These are phyloP conservation scores for Aspergillus ustus DNA, from an alignment of 2,329 filamentous ascomycete genomes.

Conservation along the genomic window DNA sequence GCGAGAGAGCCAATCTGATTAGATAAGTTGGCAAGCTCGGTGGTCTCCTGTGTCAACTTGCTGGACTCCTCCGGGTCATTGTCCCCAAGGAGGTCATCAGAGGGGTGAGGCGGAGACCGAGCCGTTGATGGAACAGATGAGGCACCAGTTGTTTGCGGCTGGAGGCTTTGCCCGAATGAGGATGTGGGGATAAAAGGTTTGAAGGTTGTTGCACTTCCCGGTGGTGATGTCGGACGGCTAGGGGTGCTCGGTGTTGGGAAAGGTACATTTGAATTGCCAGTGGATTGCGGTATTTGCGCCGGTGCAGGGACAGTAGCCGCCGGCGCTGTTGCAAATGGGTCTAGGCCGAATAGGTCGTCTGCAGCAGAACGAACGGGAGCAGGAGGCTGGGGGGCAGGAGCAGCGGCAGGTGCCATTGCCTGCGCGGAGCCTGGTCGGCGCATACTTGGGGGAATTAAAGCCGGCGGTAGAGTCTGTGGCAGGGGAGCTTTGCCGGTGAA, in stretches of 20 bases:
- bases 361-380: slow-evolving; percentile 77
- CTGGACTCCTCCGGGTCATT: slow-evolving; percentile 86
- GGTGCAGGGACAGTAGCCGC: slow-evolving; percentile 61
- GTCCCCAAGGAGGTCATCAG: slow-evolving; percentile 89
- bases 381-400: slow-evolving; percentile 50
- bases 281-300: slow-evolving; percentile 67
- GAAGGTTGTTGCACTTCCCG: slow-evolving; percentile 61
- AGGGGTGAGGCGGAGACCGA: slow-evolving; percentile 55
- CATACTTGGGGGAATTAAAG: slow-evolving; percentile 84
- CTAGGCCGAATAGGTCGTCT: slow-evolving; percentile 92
- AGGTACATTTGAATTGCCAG: slow-evolving; percentile 69
- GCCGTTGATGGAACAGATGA: slow-evolving; percentile 44
- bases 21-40: slow-evolving; percentile 91
- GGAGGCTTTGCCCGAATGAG: slow-evolving; percentile 83
- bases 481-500: slow-evolving; percentile 72
- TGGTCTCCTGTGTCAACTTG: slow-evolving; percentile 85
- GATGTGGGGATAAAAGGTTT: slow-evolving; percentile 93
- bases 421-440: slow-evolving; percentile 57
- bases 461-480: slow-evolving; percentile 77
- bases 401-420: slow-evolving; percentile 43
- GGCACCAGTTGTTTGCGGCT: slow-evolving; percentile 74
- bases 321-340: slow-evolving; percentile 65
- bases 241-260: slow-evolving; percentile 60
- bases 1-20: slow-evolving; percentile 91
- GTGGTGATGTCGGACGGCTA: slow-evolving; percentile 46